Percentiles rank a stretch among this genome's conserved stretches.
These are phyloP conservation scores for Fusarium brevicatenulatum DNA, from an alignment of 2,329 filamentous ascomycete species.

Conservation along the genomic window DNA sequence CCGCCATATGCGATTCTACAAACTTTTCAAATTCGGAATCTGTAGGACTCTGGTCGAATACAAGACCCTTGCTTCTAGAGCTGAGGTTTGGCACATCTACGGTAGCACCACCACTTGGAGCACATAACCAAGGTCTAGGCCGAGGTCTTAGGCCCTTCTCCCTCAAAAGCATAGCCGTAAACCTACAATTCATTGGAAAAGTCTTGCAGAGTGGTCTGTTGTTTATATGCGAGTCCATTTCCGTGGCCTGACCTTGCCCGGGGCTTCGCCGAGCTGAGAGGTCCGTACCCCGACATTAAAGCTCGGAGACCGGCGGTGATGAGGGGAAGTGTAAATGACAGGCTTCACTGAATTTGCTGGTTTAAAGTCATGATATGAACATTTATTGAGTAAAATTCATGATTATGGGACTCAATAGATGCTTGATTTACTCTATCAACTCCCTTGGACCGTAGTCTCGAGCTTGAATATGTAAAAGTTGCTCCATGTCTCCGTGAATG, in stretches of 20 bases:
- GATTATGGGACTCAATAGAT: not conserved
- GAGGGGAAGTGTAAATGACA: slow-evolving; percentile 18
- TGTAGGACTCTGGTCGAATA: not conserved
- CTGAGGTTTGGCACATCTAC: slow-evolving; percentile 18
- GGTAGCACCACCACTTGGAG: not conserved
- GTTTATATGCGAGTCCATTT: slow-evolving; percentile 4
- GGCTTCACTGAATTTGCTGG: not conserved
- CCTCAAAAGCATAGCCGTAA: not conserved
- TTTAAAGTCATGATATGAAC: slow-evolving; percentile 6
- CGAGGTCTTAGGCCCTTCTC: not conserved
- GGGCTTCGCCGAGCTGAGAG: slow-evolving; percentile 35
- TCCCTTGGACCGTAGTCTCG: slow-evolving; percentile 7
- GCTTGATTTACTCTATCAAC: not conserved
- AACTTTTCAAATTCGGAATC: not conserved
- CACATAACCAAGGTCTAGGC: not conserved
- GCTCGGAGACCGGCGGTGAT: slow-evolving; percentile 40
- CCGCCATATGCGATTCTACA: slow-evolving; percentile 1
- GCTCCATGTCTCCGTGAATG: slow-evolving; percentile 28
- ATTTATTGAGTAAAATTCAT: not conserved
- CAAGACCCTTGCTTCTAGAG: slow-evolving; percentile 1
- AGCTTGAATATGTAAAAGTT: not conserved
- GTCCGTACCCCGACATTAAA: slow-evolving; percentile 33
- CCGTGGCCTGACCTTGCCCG: slow-evolving; percentile 20
- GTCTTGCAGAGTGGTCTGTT: slow-evolving; percentile 17
- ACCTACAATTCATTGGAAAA: not conserved